Conservation (phyloP, 2,329 filamentous ascomycete species). For the Curvularia hawaiiensis region DNA sequence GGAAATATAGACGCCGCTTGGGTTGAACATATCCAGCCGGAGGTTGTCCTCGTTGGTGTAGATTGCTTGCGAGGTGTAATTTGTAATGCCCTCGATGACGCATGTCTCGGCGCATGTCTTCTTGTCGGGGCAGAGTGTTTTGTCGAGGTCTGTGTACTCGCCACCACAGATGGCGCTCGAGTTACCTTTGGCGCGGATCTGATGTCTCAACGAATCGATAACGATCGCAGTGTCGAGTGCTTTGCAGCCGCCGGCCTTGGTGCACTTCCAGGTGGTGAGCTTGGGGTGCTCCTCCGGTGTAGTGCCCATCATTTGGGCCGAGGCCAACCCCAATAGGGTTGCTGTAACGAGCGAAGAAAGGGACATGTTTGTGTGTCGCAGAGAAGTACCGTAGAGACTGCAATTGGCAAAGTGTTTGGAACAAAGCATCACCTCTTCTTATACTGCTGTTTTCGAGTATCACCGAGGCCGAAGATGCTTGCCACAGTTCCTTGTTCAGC, state of each 20-base stretch:
- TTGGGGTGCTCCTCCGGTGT: constrained; percentile 56
- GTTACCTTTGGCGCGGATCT: constrained; percentile 49
- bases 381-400: background rate
- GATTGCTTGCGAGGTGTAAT: constrained; percentile 62
- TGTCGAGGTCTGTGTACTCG: constrained; percentile 43
- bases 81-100: constrained; percentile 59
- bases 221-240: constrained; percentile 56
- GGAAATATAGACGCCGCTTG: constrained; percentile 45
- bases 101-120: constrained; percentile 61
- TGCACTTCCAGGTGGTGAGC: constrained; percentile 60
- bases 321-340: constrained; percentile 32
- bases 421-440: background rate
- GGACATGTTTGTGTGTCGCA: background rate
- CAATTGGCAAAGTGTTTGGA: background rate
- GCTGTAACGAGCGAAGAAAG: constrained; percentile 25
- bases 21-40: constrained; percentile 51
- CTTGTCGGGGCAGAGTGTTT: constrained; percentile 55
- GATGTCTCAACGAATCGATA: constrained; percentile 56
- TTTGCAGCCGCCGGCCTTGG: constrained; percentile 56
- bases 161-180: constrained; percentile 40
- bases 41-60: constrained; percentile 56
- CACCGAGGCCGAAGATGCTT: background rate
- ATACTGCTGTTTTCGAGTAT: background rate
- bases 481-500: background rate
- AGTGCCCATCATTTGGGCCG: constrained; percentile 39